phyloP scores from a whole-genome alignment of 805 yeast species.

The Komagataella pastoris region DNA sequence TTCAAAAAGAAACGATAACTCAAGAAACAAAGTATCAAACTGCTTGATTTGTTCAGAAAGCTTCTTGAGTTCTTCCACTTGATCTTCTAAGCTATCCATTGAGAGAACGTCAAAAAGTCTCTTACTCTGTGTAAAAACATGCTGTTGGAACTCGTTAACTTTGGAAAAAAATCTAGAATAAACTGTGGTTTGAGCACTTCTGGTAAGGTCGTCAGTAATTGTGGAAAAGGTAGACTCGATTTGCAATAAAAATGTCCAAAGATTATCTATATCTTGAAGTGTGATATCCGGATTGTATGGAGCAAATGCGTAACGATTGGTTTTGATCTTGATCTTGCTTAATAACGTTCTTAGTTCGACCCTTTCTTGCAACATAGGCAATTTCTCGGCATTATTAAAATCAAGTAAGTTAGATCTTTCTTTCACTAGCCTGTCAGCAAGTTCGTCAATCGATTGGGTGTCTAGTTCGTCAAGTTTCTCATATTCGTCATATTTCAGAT shows the following conservation, averaged over 20 bases:
- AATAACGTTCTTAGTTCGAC: neutral
- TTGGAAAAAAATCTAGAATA: neutral
- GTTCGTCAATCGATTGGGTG: neutral
- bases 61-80: conserved; percentile 19
- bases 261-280: neutral
- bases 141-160: neutral
- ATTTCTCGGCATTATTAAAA: neutral
- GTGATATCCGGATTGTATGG: neutral
- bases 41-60: conserved; percentile 22
- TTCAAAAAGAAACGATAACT: conserved; percentile 7
- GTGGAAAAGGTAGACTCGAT: neutral
- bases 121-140: neutral
- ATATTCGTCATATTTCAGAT: neutral
- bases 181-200: neutral
- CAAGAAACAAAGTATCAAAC: conserved; percentile 14
- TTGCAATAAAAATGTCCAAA: neutral
- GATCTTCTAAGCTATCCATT: conserved; percentile 22
- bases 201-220: neutral
- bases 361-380: neutral
- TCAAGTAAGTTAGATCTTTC: neutral
- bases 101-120: conserved; percentile 4
- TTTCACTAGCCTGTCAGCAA: neutral
- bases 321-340: no score
- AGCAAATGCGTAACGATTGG: neutral
- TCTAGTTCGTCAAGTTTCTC: neutral